phyloP scores from a whole-genome alignment of 169 alveolate species.

The Cytauxzoon felis region DNA sequence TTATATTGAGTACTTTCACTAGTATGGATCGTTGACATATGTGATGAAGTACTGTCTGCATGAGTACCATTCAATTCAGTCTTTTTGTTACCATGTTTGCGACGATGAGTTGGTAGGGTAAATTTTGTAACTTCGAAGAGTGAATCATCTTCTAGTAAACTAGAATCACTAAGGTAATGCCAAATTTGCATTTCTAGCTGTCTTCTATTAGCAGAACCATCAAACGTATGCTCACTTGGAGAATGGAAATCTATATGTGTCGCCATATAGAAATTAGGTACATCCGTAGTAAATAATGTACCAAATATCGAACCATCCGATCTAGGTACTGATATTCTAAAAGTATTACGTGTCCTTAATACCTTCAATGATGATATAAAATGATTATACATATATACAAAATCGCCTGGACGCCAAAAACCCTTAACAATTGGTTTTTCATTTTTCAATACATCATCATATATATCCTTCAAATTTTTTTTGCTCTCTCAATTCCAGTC shows the following conservation, averaged over 20 bases:
- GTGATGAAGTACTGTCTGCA: slow-evolving; percentile 7
- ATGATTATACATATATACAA: slow-evolving; percentile 73
- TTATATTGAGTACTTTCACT: no score
- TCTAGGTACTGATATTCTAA: slow-evolving; percentile 68
- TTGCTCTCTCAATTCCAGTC: slow-evolving; percentile 59
- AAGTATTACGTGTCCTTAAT: slow-evolving; percentile 69
- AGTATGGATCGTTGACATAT: not conserved
- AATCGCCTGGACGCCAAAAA: slow-evolving; percentile 77
- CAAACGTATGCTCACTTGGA: slow-evolving; percentile 84
- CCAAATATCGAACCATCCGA: slow-evolving; percentile 69
- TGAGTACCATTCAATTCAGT: not conserved
- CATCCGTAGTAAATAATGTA: slow-evolving; percentile 77
- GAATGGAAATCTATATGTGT: slow-evolving; percentile 78
- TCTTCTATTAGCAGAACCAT: slow-evolving; percentile 79
- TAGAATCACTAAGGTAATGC: slow-evolving; percentile 75
- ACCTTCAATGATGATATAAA: slow-evolving; percentile 62
- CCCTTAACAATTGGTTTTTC: slow-evolving; percentile 1
- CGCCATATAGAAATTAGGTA: slow-evolving; percentile 73
- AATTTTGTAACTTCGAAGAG: not conserved
- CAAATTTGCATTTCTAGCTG: slow-evolving; percentile 82
- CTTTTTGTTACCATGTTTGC: not conserved
- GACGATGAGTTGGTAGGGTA: slow-evolving; percentile 13
- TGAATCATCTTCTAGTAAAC: no score
- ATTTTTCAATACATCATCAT: slow-evolving; percentile 61
- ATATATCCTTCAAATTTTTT: slow-evolving; percentile 59